A percentile compares a stretch with the other conserved stretches of the same genome.
Evolutionary conservation across 768 basidiomycete species (phyloP).

Genomic region (Boletus bicolor): DNA sequence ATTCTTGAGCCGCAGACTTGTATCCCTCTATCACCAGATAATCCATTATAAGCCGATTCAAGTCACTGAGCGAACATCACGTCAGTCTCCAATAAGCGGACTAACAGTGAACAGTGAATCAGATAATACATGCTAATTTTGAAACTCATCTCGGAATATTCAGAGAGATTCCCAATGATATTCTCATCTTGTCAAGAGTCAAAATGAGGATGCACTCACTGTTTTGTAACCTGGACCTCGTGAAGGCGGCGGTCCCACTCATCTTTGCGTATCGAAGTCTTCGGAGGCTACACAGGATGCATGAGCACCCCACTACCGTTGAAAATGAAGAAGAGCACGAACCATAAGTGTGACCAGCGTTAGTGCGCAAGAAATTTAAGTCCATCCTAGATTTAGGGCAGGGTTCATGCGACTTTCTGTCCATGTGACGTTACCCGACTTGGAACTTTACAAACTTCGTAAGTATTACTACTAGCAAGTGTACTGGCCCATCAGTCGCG

Average conservation of each 20-base stretch:
- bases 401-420: slow-evolving; percentile 11
- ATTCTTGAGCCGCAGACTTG: slow-evolving; percentile 93
- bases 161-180: slow-evolving; percentile 99
- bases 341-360: slow-evolving; percentile 31
- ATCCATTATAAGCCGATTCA: slow-evolving; percentile 94
- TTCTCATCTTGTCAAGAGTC: slow-evolving; percentile 53
- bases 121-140: slow-evolving; percentile 89
- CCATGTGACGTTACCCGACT: slow-evolving; percentile 1
- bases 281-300: slow-evolving; percentile 39
- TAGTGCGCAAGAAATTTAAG: slow-evolving; percentile 31
- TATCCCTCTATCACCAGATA: slow-evolving; percentile 98
- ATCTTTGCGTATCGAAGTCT: slow-evolving; percentile 62
- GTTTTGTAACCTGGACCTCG: slow-evolving; percentile 80
- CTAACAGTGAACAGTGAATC: slow-evolving; percentile 39
- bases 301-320: not conserved
- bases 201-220: slow-evolving; percentile 57
- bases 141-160: slow-evolving; percentile 59
- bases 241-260: slow-evolving; percentile 86
- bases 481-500: not conserved
- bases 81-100: slow-evolving; percentile 17
- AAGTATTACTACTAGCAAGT: not conserved
- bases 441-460: not conserved
- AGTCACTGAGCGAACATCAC: slow-evolving; percentile 57
- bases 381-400: slow-evolving; percentile 38
- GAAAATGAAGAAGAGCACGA: slow-evolving; percentile 15